phyloP scores from a whole-genome alignment of 2,329 filamentous ascomycete genomes.

The Cladophialophora immunda region DNA sequence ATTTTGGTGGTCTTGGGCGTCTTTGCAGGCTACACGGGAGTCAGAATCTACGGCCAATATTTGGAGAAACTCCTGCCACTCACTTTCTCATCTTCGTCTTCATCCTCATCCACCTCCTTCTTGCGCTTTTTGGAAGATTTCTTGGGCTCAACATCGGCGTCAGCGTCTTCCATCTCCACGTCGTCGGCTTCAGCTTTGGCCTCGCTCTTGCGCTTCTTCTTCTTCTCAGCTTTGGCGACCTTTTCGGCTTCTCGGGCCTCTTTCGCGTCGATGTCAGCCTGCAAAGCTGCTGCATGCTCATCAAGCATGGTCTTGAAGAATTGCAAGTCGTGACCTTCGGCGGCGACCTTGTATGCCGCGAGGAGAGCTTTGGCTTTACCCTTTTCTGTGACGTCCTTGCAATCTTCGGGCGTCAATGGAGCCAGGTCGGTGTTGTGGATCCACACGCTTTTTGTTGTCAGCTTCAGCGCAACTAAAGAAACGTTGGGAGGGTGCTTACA shows the following conservation, averaged over 20 bases:
- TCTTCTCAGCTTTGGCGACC: constrained; percentile 62
- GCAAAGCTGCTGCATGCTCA: constrained; percentile 64
- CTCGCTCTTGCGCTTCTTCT: constrained; percentile 58
- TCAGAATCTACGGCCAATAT: constrained; percentile 22
- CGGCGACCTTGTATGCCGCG: constrained; percentile 80
- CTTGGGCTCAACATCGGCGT: constrained; percentile 61
- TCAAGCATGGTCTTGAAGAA: constrained; percentile 83
- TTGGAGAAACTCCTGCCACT: constrained; percentile 41
- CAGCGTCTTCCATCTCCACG: constrained; percentile 56
- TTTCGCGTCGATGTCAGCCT: constrained; percentile 68
- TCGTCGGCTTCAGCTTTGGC: constrained; percentile 55
- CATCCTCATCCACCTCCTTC: constrained; percentile 70
- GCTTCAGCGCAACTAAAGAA: constrained; percentile 11
- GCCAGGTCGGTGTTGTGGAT: constrained; percentile 83
- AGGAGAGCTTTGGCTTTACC: constrained; percentile 82
- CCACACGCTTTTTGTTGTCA: constrained; percentile 74
- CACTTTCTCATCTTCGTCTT: constrained; percentile 78
- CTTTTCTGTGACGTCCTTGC: constrained; percentile 72
- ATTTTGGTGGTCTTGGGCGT: constrained; percentile 71
- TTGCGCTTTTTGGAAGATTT: constrained; percentile 81
- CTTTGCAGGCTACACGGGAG: constrained; percentile 61
- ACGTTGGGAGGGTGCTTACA: constrained; percentile 69
- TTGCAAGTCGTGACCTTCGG: constrained; percentile 77
- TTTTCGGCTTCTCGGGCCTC: constrained; percentile 71
- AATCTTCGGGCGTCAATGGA: constrained; percentile 76